Percentiles rank a stretch among this genome's conserved stretches.
These are phyloP conservation scores for Vanrija sp. DNA, from an alignment of 1,284 basidiomycete species.

Conservation along the genomic window DNA sequence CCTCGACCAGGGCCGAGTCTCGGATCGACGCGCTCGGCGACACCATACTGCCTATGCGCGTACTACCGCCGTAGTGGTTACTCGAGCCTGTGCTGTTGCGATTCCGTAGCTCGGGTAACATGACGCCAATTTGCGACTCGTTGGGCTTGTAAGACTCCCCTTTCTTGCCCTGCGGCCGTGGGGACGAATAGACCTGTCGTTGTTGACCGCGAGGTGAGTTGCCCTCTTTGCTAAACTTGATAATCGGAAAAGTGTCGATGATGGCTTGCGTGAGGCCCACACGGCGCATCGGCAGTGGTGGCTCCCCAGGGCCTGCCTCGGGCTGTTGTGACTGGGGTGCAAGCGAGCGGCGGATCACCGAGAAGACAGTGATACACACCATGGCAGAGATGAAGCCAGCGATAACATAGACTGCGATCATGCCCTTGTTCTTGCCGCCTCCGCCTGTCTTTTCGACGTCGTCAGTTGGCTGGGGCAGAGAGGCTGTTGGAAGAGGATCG, in stretches of 20 bases:
- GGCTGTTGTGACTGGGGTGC: conserved; percentile 53
- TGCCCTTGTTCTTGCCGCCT: conserved; percentile 25
- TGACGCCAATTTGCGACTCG: conserved; percentile 1
- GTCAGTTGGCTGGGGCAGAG: conserved; percentile 14
- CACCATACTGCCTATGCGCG: not conserved
- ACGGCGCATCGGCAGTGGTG: conserved; percentile 52
- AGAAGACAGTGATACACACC: conserved; percentile 51
- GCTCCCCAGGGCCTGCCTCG: not conserved
- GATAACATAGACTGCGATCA: conserved; percentile 79
- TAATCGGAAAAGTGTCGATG: conserved; percentile 86
- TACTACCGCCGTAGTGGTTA: not conserved
- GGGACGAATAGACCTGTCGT: not conserved
- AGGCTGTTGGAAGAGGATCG: conserved; percentile 30
- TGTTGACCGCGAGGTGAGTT: not conserved
- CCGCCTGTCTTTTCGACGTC: conserved; percentile 6
- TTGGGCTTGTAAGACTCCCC: too few species aligned
- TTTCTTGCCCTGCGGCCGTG: too few species aligned
- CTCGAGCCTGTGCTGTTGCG: not conserved
- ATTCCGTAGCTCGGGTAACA: conserved; percentile 3
- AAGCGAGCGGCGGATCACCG: conserved; percentile 62
- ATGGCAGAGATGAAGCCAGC: conserved; percentile 77
- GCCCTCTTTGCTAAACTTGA: conserved; percentile 64
- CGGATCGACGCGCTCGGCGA: not conserved
- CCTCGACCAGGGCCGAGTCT: not conserved
- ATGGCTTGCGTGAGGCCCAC: conserved; percentile 79